These are phyloP conservation scores for Aspergillus costaricaensis DNA, from an alignment of 2,329 filamentous ascomycete genomes.

Conservation along the genomic window DNA sequence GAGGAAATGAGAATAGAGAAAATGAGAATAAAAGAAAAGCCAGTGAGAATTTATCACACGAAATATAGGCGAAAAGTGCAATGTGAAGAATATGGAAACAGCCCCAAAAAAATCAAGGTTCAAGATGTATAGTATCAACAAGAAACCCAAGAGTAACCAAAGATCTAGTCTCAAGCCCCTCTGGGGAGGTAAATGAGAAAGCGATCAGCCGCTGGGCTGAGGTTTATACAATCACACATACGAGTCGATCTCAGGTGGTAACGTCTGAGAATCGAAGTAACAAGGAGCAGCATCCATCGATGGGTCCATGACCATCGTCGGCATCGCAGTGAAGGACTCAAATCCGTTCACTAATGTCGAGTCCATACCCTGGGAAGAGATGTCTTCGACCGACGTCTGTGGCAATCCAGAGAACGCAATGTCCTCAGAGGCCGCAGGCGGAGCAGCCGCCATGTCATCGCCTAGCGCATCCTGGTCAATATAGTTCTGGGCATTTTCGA, in stretches of 20 bases:
- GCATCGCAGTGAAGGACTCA: constrained; percentile 29
- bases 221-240: constrained; percentile 36
- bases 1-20: constrained; percentile 9
- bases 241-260: constrained; percentile 37
- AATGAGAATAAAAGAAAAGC: constrained; percentile 11
- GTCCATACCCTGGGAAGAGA: constrained; percentile 30
- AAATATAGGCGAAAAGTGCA: not conserved
- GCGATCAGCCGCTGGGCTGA: not conserved
- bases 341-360: constrained; percentile 32
- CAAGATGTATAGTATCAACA: constrained; percentile 6
- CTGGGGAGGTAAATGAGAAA: constrained; percentile 1
- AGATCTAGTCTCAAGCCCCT: not conserved
- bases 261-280: constrained; percentile 35
- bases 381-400: constrained; percentile 20
- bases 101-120: not conserved
- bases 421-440: constrained; percentile 15
- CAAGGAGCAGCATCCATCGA: constrained; percentile 35
- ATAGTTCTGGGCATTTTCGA: constrained; percentile 35
- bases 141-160: constrained; percentile 1
- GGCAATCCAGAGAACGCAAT: constrained; percentile 17
- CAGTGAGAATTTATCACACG: not conserved
- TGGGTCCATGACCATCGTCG: constrained; percentile 34
- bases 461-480: constrained; percentile 28
- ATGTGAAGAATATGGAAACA: constrained; percentile 6
- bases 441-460: constrained; percentile 22